Evolutionary conservation across 192 early-diverging fungal genomes (phyloP).

Genomic region (Linnemannia exigua): DNA sequence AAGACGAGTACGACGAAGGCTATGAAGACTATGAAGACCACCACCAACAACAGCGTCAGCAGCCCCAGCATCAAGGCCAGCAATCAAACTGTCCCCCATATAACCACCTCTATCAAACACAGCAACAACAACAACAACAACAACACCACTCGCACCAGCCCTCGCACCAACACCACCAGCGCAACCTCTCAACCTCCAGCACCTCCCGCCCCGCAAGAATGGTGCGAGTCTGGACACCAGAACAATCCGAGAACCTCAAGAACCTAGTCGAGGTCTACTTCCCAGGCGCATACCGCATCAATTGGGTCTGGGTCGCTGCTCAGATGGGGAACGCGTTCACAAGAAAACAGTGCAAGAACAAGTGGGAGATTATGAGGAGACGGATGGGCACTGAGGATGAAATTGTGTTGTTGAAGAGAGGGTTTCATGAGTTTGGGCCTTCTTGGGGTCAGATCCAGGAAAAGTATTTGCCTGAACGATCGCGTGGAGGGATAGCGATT

Average conservation of each 20-base stretch:
- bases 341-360: constrained; percentile 56
- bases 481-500: constrained; percentile 39
- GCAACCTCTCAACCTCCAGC: neutral
- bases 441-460: constrained; percentile 57
- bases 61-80: neutral
- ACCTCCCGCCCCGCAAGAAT: constrained; percentile 19
- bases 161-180: neutral
- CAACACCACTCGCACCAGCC: neutral
- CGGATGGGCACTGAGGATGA: constrained; percentile 50
- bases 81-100: neutral
- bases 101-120: neutral
- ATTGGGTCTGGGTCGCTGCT: constrained; percentile 55
- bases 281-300: constrained; percentile 49
- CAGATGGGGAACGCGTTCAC: constrained; percentile 54
- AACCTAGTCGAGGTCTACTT: constrained; percentile 50
- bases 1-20: constrained; percentile 26
- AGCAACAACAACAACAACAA: neutral
- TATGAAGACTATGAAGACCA: constrained; percentile 18
- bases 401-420: constrained; percentile 30
- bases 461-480: constrained; percentile 48
- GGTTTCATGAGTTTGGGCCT: constrained; percentile 47
- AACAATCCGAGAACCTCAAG: constrained; percentile 47
- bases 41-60: neutral
- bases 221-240: constrained; percentile 49
- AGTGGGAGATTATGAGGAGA: constrained; percentile 54